Evolutionary conservation across 2,329 filamentous ascomycete genomes (phyloP).

Genomic region (Rugonectria rugulosa): DNA sequence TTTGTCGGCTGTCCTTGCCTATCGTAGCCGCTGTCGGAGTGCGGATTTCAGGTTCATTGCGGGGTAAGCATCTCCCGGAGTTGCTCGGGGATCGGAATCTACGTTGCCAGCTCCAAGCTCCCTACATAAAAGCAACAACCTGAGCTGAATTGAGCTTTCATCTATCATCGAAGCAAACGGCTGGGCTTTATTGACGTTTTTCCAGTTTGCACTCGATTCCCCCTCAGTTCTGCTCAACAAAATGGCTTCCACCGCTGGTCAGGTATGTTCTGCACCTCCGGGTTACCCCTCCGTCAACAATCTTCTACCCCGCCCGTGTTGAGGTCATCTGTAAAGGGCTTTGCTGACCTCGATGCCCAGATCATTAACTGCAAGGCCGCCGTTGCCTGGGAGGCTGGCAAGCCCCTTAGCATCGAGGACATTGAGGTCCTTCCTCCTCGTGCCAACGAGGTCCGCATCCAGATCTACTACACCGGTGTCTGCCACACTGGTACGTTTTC

Average conservation of each 20-base stretch:
- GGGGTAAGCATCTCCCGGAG: conserved; percentile 38
- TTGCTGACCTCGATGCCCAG: conserved; percentile 54
- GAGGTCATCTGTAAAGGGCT: conserved; percentile 15
- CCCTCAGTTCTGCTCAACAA: conserved; percentile 30
- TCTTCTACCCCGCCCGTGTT: conserved; percentile 33
- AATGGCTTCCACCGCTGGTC: conserved; percentile 61
- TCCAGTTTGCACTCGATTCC: conserved; percentile 21
- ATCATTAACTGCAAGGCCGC: conserved; percentile 97
- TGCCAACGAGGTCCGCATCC: conserved; percentile 94
- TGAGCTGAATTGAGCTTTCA: conserved; percentile 13
- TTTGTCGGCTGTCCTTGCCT: conserved; percentile 34
- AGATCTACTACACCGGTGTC: conserved; percentile 98
- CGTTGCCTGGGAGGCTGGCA: conserved; percentile 95
- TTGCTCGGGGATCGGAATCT: conserved; percentile 42
- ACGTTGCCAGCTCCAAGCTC: conserved; percentile 27
- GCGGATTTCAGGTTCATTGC: conserved; percentile 40
- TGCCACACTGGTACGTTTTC: conserved; percentile 84
- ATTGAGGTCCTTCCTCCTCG: conserved; percentile 89
- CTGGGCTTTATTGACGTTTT: conserved; percentile 14
- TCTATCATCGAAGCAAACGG: conserved; percentile 24
- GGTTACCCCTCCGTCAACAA: conserved; percentile 32
- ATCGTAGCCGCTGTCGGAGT: conserved; percentile 29
- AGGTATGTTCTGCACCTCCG: conserved; percentile 48
- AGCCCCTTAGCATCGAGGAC: conserved; percentile 88
- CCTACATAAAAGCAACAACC: conserved; percentile 36